These are phyloP conservation scores for Solanum hybrid DNA, from an alignment of 305 asterid species.

Conservation along the genomic window DNA sequence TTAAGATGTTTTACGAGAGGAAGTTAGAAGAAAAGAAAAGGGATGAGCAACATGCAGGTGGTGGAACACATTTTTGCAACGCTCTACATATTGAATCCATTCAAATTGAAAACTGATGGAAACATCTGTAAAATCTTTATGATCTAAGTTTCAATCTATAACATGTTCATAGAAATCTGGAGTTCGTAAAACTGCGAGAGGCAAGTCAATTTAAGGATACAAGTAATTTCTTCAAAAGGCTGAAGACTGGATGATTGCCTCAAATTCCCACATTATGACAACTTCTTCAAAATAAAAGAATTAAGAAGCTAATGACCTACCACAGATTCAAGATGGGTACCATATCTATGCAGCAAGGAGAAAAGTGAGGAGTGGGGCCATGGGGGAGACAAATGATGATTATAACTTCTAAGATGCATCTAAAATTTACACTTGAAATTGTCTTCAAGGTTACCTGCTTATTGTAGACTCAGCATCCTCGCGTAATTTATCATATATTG, in stretches of 20 bases:
- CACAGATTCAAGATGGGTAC: background rate
- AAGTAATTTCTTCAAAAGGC: background rate
- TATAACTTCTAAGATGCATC: background rate
- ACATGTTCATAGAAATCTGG: background rate
- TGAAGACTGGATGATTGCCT: background rate
- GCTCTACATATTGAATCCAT: background rate
- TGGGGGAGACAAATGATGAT: background rate
- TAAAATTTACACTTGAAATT: background rate
- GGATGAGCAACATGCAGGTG: background rate
- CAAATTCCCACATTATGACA: background rate
- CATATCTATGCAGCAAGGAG: background rate
- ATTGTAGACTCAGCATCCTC: constrained; percentile 72
- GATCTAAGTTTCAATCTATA: background rate
- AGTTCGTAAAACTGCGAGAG: background rate
- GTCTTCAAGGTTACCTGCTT: constrained; percentile 36
- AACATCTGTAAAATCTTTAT: background rate
- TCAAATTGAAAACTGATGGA: background rate
- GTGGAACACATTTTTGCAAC: background rate
- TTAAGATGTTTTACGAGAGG: background rate
- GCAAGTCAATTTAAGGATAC: background rate
- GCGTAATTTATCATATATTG: constrained; percentile 77
- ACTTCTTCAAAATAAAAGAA: background rate
- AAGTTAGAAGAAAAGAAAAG: background rate
- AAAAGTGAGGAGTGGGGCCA: background rate
- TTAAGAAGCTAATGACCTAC: background rate